Evolutionary conservation across 176 grass and related monocot species (phyloP).

Genomic region (Leersia perrieri): DNA sequence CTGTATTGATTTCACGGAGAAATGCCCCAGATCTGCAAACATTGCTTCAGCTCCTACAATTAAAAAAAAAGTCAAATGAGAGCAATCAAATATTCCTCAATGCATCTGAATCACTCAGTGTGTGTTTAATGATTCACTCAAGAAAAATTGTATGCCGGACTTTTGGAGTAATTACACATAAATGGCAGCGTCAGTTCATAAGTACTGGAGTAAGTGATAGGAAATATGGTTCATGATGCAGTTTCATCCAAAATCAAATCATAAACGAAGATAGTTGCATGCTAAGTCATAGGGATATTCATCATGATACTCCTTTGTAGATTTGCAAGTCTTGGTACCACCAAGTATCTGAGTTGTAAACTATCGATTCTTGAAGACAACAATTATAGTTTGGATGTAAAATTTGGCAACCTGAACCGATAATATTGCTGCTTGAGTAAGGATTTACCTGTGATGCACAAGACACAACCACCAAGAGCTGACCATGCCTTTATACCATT

Average conservation of each 20-base stretch:
- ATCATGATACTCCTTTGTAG: not conserved
- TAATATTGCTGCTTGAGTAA: not conserved
- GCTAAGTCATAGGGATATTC: not conserved
- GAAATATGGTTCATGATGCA: not conserved
- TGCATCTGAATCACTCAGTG: not conserved
- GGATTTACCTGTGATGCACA: conserved; percentile 87
- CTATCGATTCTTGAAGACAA: not conserved
- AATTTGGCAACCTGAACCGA: not conserved
- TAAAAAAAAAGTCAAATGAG: conserved; percentile 31
- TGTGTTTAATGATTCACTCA: not conserved
- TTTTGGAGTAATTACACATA: not conserved
- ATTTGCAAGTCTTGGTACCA: not conserved
- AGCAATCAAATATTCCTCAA: not conserved
- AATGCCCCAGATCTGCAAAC: conserved; percentile 99
- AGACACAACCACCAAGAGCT: conserved; percentile 93
- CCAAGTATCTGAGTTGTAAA: conserved; percentile 1
- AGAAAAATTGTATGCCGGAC: not conserved
- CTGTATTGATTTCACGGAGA: conserved; percentile 99
- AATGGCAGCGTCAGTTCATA: not conserved
- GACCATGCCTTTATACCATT: conserved; percentile 88
- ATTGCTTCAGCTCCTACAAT: conserved; percentile 97
- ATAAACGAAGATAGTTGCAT: not conserved
- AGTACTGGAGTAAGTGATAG: not conserved
- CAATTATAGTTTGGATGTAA: conserved; percentile 6
- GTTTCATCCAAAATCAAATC: not conserved